phyloP scores from a whole-genome alignment of 2,329 filamentous ascomycete genomes.

The Aspergillus bombycis region DNA sequence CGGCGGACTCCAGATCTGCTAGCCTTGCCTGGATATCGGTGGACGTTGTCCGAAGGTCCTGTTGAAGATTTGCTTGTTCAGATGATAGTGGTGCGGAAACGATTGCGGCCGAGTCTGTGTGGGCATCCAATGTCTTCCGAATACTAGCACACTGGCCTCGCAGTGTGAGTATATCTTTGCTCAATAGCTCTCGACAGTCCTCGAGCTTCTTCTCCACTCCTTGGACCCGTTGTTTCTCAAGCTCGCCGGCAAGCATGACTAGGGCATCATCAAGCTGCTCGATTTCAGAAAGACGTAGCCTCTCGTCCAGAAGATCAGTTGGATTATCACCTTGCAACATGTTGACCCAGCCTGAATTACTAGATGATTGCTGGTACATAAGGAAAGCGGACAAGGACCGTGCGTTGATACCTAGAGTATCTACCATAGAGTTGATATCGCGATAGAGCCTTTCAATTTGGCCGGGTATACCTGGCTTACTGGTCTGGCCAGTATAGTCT shows the following conservation, averaged over 20 bases:
- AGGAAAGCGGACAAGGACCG: conserved; percentile 65
- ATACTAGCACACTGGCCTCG: conserved; percentile 77
- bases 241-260: conserved; percentile 64
- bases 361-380: conserved; percentile 44
- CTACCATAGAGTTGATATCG: conserved; percentile 77
- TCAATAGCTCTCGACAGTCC: conserved; percentile 65
- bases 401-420: conserved; percentile 85
- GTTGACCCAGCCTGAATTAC: conserved; percentile 54
- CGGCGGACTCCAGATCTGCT: conserved; percentile 75
- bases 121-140: conserved; percentile 71
- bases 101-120: conserved; percentile 70
- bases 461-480: conserved; percentile 52
- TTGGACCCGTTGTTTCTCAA: conserved; percentile 70
- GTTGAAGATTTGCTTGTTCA: conserved; percentile 82
- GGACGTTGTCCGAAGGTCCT: conserved; percentile 77
- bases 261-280: conserved; percentile 68
- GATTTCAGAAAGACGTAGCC: conserved; percentile 78
- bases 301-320: conserved; percentile 69
- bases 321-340: conserved; percentile 54
- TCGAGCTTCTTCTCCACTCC: conserved; percentile 70
- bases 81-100: conserved; percentile 76
- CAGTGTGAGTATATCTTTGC: conserved; percentile 71
- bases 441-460: conserved; percentile 55
- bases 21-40: conserved; percentile 74
- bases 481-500: conserved; percentile 47